Evolutionary conservation across 2,329 filamentous ascomycete species (phyloP).

Genomic region (Gremmenia infestans): DNA sequence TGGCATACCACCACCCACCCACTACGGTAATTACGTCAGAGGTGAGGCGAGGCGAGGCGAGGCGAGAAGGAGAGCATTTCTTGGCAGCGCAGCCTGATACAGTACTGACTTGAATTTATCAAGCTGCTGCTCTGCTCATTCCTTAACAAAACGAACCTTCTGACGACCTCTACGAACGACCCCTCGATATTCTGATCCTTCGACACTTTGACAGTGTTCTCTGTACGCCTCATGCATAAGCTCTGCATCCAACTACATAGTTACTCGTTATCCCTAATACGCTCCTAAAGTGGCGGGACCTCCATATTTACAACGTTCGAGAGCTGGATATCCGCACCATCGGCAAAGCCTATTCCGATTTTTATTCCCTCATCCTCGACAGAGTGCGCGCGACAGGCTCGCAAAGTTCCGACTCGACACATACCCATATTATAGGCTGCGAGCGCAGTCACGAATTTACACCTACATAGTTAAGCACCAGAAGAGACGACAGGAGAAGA

Average conservation of each 20-base stretch:
- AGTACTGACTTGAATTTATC: not conserved
- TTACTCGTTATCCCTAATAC: no score
- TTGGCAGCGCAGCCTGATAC: not conserved
- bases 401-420: constrained; percentile 70
- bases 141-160: not conserved
- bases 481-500: constrained; percentile 45
- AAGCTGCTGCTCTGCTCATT: not conserved
- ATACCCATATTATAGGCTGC: constrained; percentile 64
- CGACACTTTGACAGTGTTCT: no score
- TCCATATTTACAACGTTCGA: constrained; percentile 17
- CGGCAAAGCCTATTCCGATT: constrained; percentile 54
- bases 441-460: constrained; percentile 72
- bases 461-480: constrained; percentile 64
- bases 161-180: not conserved
- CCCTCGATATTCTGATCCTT: no score
- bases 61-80: not conserved
- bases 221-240: not conserved
- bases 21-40: not conserved
- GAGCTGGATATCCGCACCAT: constrained; percentile 35
- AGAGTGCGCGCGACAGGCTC: constrained; percentile 61
- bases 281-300: constrained; percentile 22
- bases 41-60: not conserved
- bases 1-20: not conserved
- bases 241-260: not conserved
- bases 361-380: constrained; percentile 60